Evolutionary conservation across 2,329 filamentous ascomycete genomes (phyloP), one percentile per base, ranked within the genome.

Genomic region (Microsporum ferrugineum): DNA sequence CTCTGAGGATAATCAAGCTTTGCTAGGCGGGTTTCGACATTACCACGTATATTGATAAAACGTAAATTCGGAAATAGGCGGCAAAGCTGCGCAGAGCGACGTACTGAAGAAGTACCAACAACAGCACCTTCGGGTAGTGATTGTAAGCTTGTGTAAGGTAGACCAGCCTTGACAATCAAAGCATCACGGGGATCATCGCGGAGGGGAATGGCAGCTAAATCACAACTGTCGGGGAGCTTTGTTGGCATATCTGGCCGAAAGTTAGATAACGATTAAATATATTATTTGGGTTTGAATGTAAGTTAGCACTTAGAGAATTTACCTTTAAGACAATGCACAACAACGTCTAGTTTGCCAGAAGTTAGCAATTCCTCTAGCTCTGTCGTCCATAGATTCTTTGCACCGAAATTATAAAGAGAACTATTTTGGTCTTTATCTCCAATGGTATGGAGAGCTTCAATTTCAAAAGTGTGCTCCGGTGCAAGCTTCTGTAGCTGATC

Each of bases 351-450:
- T 66, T 87, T 79, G 61, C 82, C 79, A 39, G 82, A 79, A 53
- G 83, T 76, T 43, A 95, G 80, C 69, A 84, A 80, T 6, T 84
- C 86, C 75, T 96, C 91, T 55, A 96, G 79, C 76, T 96, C 91
- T 65, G 88, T 84, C 5, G 91, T 96, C 91, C 91, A 96, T 63
- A 96, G 78, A 45, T 86, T 87, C 78, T 95, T 95, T 63, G 89
- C 88, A 65, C 86, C 88, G 72, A 95, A 86, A 68, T 88, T 87
- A 73, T 92, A 89, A 62, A 96, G 81, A 3, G 90, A 86, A 29
- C 89, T 94, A 60, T 82, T 81, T 76, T 94, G 89, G 78, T 96
- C 89, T 74, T 87, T 87, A 77, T 96, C 91, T 66, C 89, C 91
- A 17, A 89, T 82, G 0, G 65, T 66, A 65, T 84, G 84, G 78